Evolutionary conservation across 2,329 filamentous ascomycete species (phyloP).

Genomic region (Onygenales sp.): DNA sequence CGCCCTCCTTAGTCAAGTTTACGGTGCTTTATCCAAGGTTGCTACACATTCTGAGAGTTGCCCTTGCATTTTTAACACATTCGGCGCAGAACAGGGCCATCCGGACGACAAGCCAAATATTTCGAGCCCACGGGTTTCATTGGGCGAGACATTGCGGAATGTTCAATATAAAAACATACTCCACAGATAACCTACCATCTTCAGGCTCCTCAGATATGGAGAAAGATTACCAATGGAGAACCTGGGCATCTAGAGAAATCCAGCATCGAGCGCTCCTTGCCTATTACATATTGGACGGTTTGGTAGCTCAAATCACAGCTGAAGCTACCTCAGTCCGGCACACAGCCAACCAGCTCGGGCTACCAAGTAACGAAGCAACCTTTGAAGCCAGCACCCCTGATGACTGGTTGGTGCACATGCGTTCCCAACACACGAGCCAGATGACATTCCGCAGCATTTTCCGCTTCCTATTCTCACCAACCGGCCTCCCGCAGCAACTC

Average conservation of each 20-base stretch:
- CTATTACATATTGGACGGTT: slow-evolving; percentile 37
- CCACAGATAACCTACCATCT: slow-evolving; percentile 24
- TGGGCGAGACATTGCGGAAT: slow-evolving; percentile 39
- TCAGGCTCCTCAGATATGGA: slow-evolving; percentile 21
- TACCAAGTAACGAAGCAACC: slow-evolving; percentile 31
- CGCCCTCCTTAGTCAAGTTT: slow-evolving; percentile 34
- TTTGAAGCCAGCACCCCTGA: slow-evolving; percentile 33
- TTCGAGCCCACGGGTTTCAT: slow-evolving; percentile 36
- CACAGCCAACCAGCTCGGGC: slow-evolving; percentile 30
- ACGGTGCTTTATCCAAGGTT: slow-evolving; percentile 34
- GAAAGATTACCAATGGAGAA: slow-evolving; percentile 33
- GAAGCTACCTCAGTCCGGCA: slow-evolving; percentile 35
- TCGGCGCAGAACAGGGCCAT: slow-evolving; percentile 27
- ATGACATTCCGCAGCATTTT: slow-evolving; percentile 33
- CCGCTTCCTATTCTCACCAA: slow-evolving; percentile 29
- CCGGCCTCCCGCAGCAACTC: slow-evolving; percentile 19
- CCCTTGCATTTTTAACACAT: background rate
- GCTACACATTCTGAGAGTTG: background rate
- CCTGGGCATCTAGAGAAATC: slow-evolving; percentile 36
- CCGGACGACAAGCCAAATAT: slow-evolving; percentile 35
- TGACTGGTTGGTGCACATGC: slow-evolving; percentile 33
- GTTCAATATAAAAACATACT: slow-evolving; percentile 28
- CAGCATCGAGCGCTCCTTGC: slow-evolving; percentile 36
- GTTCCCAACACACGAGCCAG: slow-evolving; percentile 20
- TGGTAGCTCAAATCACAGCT: slow-evolving; percentile 36